phyloP scores from a whole-genome alignment of 345 rosid species.

The Turritis glabra region DNA sequence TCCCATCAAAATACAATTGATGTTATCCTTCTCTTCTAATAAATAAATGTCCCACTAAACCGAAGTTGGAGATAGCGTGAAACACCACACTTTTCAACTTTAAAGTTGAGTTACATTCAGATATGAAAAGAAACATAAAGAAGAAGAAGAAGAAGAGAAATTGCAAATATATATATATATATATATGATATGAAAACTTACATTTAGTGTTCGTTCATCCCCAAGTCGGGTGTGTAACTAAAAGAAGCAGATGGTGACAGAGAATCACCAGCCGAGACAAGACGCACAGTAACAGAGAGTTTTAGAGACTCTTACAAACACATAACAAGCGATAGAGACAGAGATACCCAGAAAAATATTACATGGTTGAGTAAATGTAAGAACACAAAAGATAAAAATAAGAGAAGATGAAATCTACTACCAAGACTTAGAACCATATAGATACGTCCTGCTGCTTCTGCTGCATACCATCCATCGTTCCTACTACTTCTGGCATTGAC shows the following conservation, averaged over 20 bases:
- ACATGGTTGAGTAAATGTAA: constrained; percentile 27
- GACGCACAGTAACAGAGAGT: constrained; percentile 24
- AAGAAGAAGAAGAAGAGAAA: neutral
- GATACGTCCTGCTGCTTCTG: constrained; percentile 78
- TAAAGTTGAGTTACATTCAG: no score
- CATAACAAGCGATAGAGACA: constrained; percentile 15
- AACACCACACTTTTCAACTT: neutral
- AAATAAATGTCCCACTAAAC: neutral
- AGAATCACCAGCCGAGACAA: constrained; percentile 17
- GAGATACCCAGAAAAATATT: constrained; percentile 33
- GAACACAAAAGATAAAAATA: constrained; percentile 14
- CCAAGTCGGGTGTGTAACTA: constrained; percentile 23
- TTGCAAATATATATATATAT: constrained; percentile 19
- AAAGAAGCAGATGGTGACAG: constrained; percentile 16
- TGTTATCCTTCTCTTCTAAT: neutral
- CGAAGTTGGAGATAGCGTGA: neutral
- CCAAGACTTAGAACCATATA: constrained; percentile 60
- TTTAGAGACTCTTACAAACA: constrained; percentile 24
- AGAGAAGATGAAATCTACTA: constrained; percentile 29
- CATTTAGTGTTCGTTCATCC: constrained; percentile 31
- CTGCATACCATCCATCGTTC: constrained; percentile 52
- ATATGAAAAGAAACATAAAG: no score
- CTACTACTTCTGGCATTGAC: constrained; percentile 44
- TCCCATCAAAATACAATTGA: neutral
- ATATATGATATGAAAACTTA: constrained; percentile 26